Conservation (phyloP, 2,329 filamentous ascomycete genomes). For the Phialemonium atrogriseum region DNA sequence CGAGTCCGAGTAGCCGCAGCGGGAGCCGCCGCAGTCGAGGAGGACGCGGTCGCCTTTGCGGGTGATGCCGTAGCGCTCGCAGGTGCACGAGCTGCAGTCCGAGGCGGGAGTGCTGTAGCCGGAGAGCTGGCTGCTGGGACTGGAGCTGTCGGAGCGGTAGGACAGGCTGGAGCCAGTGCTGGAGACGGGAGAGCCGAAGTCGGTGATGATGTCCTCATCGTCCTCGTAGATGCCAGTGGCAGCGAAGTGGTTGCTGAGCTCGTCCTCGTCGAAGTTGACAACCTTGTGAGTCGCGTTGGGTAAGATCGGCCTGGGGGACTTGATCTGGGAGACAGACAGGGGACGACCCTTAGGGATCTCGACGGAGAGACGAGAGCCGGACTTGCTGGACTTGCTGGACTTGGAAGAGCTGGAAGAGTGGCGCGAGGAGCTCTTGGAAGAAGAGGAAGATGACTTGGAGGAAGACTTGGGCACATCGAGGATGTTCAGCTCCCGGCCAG, state of each 20-base stretch:
- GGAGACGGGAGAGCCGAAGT: conserved; percentile 55
- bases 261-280: conserved; percentile 72
- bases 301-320: conserved; percentile 81
- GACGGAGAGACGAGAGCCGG: conserved; percentile 39
- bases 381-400: conserved; percentile 27
- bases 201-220: conserved; percentile 46
- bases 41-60: conserved; percentile 88
- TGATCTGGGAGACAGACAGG: conserved; percentile 80
- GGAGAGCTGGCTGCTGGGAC: conserved; percentile 63
- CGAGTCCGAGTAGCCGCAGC: conserved; percentile 69
- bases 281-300: conserved; percentile 84
- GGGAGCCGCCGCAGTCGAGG: conserved; percentile 85
- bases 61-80: conserved; percentile 94
- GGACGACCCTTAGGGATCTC: conserved; percentile 84
- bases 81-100: conserved; percentile 74
- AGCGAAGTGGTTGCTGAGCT: conserved; percentile 69
- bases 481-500: conserved; percentile 93
- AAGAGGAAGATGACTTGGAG: conserved; percentile 31
- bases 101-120: conserved; percentile 74
- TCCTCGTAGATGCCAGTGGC: conserved; percentile 49
- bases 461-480: conserved; percentile 73
- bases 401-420: conserved; percentile 32
- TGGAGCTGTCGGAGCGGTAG: conserved; percentile 66
- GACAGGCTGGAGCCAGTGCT: conserved; percentile 61
- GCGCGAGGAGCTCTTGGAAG: conserved; percentile 37